Conservation (phyloP, 768 basidiomycete genomes). For the Boletus edulis region DNA sequence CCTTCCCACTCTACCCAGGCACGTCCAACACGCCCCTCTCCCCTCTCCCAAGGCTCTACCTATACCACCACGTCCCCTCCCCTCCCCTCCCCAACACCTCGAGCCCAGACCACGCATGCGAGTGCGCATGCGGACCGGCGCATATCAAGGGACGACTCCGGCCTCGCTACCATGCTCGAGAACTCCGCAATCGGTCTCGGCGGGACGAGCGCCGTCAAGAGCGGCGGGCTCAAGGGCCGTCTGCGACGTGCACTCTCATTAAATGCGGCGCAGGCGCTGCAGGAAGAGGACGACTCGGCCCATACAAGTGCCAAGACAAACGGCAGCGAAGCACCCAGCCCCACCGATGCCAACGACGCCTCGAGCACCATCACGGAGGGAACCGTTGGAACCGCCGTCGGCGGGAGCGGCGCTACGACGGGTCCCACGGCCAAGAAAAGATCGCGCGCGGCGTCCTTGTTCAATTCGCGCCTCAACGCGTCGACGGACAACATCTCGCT, state of each 20-base stretch:
- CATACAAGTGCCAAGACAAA: constrained; percentile 19
- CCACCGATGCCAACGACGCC: constrained; percentile 27
- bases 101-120: constrained; percentile 33
- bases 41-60: constrained; percentile 33
- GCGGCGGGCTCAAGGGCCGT: constrained; percentile 73
- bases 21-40: constrained; percentile 32
- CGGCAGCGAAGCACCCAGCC: constrained; percentile 32
- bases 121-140: constrained; percentile 66
- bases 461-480: constrained; percentile 85
- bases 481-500: constrained; percentile 95
- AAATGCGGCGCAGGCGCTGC: constrained; percentile 55
- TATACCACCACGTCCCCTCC: constrained; percentile 16
- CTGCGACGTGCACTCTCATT: constrained; percentile 72
- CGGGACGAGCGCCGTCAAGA: constrained; percentile 39
- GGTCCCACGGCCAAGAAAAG: constrained; percentile 56
- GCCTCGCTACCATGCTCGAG: constrained; percentile 54
- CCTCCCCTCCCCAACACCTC: constrained; percentile 11
- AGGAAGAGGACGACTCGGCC: constrained; percentile 38
- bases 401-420: constrained; percentile 18
- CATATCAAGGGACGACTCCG: constrained; percentile 76
- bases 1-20: constrained; percentile 26
- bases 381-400: constrained; percentile 18
- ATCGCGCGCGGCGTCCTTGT: constrained; percentile 69
- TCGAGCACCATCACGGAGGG: constrained; percentile 40
- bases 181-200: constrained; percentile 39